A percentile compares a stretch with the other conserved stretches of the same genome.
Conservation (phyloP, 2,329 filamentous ascomycete genomes). For the Trichoderma lentiforme region DNA sequence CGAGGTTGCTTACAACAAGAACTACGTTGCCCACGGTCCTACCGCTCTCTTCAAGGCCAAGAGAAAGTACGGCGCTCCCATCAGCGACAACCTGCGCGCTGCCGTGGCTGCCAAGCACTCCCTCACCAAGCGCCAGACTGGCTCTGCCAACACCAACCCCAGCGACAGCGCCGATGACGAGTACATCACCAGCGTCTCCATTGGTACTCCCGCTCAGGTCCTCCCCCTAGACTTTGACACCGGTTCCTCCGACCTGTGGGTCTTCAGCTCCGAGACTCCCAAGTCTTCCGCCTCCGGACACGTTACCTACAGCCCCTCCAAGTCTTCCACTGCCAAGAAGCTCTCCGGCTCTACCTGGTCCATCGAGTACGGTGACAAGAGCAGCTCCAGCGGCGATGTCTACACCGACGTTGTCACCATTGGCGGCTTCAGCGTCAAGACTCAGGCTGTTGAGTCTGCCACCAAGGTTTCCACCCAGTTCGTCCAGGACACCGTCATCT, state of each 20-base stretch:
- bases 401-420: conserved; percentile 43
- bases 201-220: conserved; percentile 24
- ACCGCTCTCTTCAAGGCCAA: conserved; percentile 21
- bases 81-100: conserved; percentile 14
- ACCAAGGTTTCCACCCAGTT: conserved; percentile 40
- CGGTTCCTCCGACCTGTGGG: conserved; percentile 29
- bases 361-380: conserved; percentile 44
- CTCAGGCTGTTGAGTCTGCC: conserved; percentile 45
- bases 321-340: conserved; percentile 37
- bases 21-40: conserved; percentile 19
- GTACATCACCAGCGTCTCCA: conserved; percentile 21
- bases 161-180: conserved; percentile 17
- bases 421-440: conserved; percentile 39
- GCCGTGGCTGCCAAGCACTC: conserved; percentile 1
- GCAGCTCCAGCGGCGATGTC: conserved; percentile 41
- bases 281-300: conserved; percentile 37
- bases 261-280: conserved; percentile 44
- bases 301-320: conserved; percentile 37
- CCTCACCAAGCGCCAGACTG: conserved; percentile 18
- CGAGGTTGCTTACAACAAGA: conserved; percentile 15
- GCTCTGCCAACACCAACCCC: conserved; percentile 19
- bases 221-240: conserved; percentile 25
- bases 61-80: conserved; percentile 19
- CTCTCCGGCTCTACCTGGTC: conserved; percentile 39
- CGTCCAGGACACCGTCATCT: conserved; percentile 39